phyloP scores from a whole-genome alignment of 2,329 filamentous ascomycete species.

The Neocucurbitaria cava region DNA sequence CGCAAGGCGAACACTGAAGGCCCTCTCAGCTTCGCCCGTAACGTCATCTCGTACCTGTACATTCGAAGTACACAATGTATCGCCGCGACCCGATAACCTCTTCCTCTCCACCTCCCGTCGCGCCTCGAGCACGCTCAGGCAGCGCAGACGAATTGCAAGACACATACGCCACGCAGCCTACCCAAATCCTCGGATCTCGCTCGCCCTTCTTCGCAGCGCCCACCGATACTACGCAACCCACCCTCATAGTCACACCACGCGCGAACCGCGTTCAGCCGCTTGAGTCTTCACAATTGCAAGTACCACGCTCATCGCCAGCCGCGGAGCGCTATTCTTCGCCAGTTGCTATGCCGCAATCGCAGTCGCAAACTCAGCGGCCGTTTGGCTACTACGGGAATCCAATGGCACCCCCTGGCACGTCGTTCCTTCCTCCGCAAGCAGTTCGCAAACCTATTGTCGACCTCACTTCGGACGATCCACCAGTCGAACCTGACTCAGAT shows the following conservation, averaged over 20 bases:
- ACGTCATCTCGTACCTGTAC: not conserved
- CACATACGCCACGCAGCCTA: conserved; percentile 55
- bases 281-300: conserved; percentile 67
- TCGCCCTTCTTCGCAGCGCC: conserved; percentile 36
- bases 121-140: conserved; percentile 36
- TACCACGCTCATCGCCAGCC: conserved; percentile 86
- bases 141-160: conserved; percentile 58
- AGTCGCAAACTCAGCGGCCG: conserved; percentile 79
- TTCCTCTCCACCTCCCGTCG: conserved; percentile 37
- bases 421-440: conserved; percentile 60
- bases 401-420: conserved; percentile 81
- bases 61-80: conserved; percentile 34
- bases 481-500: conserved; percentile 57
- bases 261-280: conserved; percentile 36
- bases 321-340: conserved; percentile 49
- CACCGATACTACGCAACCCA: conserved; percentile 62
- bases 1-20: not conserved
- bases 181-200: conserved; percentile 35
- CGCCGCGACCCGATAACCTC: conserved; percentile 42
- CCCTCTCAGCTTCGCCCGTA: not conserved
- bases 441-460: conserved; percentile 49
- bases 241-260: conserved; percentile 61
- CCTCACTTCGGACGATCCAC: conserved; percentile 55
- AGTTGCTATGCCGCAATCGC: conserved; percentile 44
- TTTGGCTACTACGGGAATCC: conserved; percentile 64